These are phyloP conservation scores for Eustoma russellianum DNA, from an alignment of 257 asterid species.

Conservation along the genomic window DNA sequence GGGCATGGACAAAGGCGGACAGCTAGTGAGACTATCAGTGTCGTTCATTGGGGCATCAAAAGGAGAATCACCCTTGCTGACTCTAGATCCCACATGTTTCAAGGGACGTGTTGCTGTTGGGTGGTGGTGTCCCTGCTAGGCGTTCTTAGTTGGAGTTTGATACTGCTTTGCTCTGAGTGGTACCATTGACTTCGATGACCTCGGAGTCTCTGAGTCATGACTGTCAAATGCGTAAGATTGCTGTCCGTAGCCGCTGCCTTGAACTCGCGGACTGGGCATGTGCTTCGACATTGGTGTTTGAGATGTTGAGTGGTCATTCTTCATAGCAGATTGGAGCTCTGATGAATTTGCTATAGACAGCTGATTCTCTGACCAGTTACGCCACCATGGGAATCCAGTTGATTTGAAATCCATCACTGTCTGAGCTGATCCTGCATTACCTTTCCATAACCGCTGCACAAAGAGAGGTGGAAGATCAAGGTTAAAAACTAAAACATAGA, in stretches of 20 bases:
- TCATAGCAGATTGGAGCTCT: conserved; percentile 28
- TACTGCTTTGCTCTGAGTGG: conserved; percentile 42
- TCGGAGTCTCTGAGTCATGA: conserved; percentile 58
- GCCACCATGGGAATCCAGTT: conserved; percentile 87
- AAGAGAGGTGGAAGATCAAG: background rate
- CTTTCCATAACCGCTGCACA: conserved; percentile 56
- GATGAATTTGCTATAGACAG: conserved; percentile 34
- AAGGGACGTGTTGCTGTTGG: conserved; percentile 14
- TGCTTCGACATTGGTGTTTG: conserved; percentile 48
- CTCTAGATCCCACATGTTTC: conserved; percentile 38
- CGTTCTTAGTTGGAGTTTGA: conserved; percentile 49
- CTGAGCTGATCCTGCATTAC: conserved; percentile 28
- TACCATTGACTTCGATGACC: conserved; percentile 56
- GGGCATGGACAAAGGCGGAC: conserved; percentile 86
- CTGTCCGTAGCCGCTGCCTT: conserved; percentile 19
- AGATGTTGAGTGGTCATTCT: conserved; percentile 32
- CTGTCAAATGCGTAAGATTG: conserved; percentile 23
- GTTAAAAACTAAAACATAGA: background rate
- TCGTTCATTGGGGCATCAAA: conserved; percentile 47
- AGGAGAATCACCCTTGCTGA: conserved; percentile 30
- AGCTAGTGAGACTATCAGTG: conserved; percentile 78
- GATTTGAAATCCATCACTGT: conserved; percentile 27
- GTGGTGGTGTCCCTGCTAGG: conserved; percentile 48
- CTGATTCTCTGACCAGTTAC: conserved; percentile 93
- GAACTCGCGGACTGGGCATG: conserved; percentile 48